Evolutionary conservation across 139 green algal species (phyloP).

Genomic region (Chlorella ohadii): DNA sequence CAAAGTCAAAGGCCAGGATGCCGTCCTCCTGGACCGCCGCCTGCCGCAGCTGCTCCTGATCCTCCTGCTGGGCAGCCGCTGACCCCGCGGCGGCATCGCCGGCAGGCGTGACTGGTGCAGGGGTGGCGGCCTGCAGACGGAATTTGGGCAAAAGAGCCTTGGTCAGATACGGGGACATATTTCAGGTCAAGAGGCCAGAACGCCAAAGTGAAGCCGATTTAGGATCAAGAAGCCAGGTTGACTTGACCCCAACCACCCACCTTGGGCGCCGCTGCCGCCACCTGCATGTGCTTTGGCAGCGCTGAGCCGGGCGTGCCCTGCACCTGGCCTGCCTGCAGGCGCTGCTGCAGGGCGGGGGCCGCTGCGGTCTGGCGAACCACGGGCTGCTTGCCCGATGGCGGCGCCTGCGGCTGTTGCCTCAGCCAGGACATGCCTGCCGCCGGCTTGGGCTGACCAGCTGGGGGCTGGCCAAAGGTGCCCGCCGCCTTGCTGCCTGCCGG

Average conservation of each 20-base stretch:
- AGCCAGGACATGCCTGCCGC: background rate
- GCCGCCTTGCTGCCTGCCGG: too few species aligned
- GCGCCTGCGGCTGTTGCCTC: background rate
- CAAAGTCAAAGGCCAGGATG: slow-evolving; percentile 8
- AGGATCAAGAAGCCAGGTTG: too few species aligned
- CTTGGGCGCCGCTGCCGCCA: background rate
- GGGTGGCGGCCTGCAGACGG: background rate
- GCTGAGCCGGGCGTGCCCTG: background rate
- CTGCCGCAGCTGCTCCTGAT: background rate
- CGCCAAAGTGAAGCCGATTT: background rate
- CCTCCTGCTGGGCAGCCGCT: background rate
- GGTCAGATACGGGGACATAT: background rate
- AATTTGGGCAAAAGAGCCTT: too few species aligned
- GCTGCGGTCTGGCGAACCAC: background rate
- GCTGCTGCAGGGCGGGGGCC: background rate
- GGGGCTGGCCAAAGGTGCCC: too few species aligned
- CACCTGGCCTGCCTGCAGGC: background rate
- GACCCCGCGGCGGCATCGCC: background rate
- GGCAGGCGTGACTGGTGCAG: background rate
- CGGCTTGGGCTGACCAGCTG: too few species aligned
- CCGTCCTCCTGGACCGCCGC: background rate
- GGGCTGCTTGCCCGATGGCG: background rate
- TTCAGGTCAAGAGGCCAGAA: background rate
- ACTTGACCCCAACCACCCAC: background rate
- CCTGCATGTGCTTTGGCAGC: slow-evolving; percentile 9